Base-by-base conservation (phyloP, 23 red algal genomes). In the Porphyridium purpureum region DNA sequence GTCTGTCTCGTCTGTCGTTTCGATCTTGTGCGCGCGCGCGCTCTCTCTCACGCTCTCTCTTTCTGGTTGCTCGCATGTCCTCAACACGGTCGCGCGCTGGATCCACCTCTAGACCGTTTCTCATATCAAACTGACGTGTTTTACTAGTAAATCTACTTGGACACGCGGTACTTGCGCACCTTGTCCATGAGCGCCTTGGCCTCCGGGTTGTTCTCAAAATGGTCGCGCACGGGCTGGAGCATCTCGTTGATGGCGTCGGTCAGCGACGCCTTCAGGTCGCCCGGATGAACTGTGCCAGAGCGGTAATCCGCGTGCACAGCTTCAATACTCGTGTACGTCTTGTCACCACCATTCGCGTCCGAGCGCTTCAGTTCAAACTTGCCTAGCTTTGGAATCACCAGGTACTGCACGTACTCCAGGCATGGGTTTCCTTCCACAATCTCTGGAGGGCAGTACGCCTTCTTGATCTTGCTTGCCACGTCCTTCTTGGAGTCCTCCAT, bases 401-500 rank as follows among this genome's bases (percentile, higher is more conserved):
- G n/a, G 53, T 68, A 81, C 59, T 76, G 70, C 20, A 86, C 47
- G 50, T 95, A 95, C 40, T 85, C 88, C 31, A 95, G 27, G 20
- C 81, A 77, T 3, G 88, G 88, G 64, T 95, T 95, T 14, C 69
- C 79, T 20, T 80, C 47, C 22, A 95, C 55, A 30, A 63, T 28
- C 52, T 47, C 27, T 29, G 74, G 69, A 4, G 88, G 79, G 46
- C 88, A 95, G 59, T 73, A 95, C 5, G 88, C 76, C 28, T 71
- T 76, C 29, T 95, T 95, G 54, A 95, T 95, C 52, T 95, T 95
- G 33, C 47, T 44, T 42, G 81, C 85, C 6, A 95, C 88, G 35
- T 95, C 88, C 29, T 40, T 32, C n/a, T 68, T 74, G n/a, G 78
- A 69, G 35, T 95, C 88, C 24, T 95, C 78, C 88, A 95, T 95